These are phyloP conservation scores for Rusavskia elegans DNA, from an alignment of 495 filamentous ascomycete species.

Conservation along the genomic window DNA sequence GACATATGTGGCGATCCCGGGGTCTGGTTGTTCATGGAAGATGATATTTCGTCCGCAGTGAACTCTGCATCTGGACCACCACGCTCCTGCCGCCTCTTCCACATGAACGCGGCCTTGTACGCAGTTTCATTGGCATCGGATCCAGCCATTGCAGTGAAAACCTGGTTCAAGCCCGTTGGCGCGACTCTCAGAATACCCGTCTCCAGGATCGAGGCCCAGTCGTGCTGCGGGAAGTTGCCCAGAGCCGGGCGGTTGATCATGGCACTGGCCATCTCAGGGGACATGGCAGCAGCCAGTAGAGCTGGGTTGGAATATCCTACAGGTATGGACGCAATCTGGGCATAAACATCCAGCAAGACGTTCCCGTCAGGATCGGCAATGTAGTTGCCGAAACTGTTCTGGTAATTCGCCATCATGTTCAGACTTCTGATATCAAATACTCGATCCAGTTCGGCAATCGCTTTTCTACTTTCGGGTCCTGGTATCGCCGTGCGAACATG, in stretches of 20 bases:
- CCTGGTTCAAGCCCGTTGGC: slow-evolving; percentile 82
- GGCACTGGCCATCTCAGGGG: slow-evolving; percentile 64
- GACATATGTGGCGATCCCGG: slow-evolving; percentile 75
- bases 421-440: slow-evolving; percentile 88
- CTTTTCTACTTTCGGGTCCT: slow-evolving; percentile 58
- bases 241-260: slow-evolving; percentile 90
- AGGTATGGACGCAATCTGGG: slow-evolving; percentile 91
- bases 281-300: slow-evolving; percentile 52
- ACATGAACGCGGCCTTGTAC: slow-evolving; percentile 99
- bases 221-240: slow-evolving; percentile 85
- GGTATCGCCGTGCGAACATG: slow-evolving; percentile 65
- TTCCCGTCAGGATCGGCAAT: slow-evolving; percentile 86
- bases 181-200: slow-evolving; percentile 81
- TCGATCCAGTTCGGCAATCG: slow-evolving; percentile 56
- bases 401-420: slow-evolving; percentile 50
- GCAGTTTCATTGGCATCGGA: slow-evolving; percentile 98
- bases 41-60: slow-evolving; percentile 60
- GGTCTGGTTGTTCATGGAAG: slow-evolving; percentile 69
- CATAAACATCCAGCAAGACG: slow-evolving; percentile 32
- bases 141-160: slow-evolving; percentile 92
- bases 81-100: slow-evolving; percentile 73
- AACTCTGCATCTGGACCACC: slow-evolving; percentile 74
- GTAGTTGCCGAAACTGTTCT: slow-evolving; percentile 48
- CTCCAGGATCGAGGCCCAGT: slow-evolving; percentile 76
- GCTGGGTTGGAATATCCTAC: slow-evolving; percentile 92